Evolutionary conservation across 345 rosid genomes (phyloP), one percentile per base, ranked within the genome.

Genomic region (Pugionium cornutum): DNA sequence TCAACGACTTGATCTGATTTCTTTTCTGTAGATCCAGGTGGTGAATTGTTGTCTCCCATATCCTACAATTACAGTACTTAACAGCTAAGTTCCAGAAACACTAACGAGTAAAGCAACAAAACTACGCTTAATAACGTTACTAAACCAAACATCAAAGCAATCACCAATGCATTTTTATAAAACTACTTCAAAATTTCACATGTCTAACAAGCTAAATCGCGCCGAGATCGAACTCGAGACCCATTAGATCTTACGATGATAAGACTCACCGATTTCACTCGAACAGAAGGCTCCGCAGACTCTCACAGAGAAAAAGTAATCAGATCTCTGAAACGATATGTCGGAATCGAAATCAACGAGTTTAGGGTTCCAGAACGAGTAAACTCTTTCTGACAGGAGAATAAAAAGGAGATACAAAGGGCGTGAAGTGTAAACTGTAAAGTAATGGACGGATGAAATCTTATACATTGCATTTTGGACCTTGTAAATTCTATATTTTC

Each of bases 291-390:
- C n/a, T 46, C 51, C 0, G 67, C 3, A 29, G 41, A 60, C 53
- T 52, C 48, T 28, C 32, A 8, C 10, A 11, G 46, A 64, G 53
- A 4, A 33, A 31, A 37, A 71, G 11, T 0, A 3, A 28, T 41
- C 75, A 64, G 75, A 71, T 72, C 70, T 64, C 41, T 6, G 33
- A 18, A 28, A 40, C 18, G 30, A 55, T 9, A 10, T 49, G 11
- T 41, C 30, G 10, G 42, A 64, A 30, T 52, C 36, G 64, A 55
- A 28, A 50, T 9, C 33, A 6, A 31, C 18, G 64, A 71, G 70
- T 41, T 58, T 58, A 58, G 76, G 76, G 70, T 58, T 73, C 30
- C 61, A 50, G 28, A 30, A 51, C 0, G 18, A 71, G 75, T 5
- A 40, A 53, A 55, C 47, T 72, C 76, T 18, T 42, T 35, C 8